Evolutionary conservation across 345 rosid species (phyloP).

Genomic region (Alliaria petiolata): DNA sequence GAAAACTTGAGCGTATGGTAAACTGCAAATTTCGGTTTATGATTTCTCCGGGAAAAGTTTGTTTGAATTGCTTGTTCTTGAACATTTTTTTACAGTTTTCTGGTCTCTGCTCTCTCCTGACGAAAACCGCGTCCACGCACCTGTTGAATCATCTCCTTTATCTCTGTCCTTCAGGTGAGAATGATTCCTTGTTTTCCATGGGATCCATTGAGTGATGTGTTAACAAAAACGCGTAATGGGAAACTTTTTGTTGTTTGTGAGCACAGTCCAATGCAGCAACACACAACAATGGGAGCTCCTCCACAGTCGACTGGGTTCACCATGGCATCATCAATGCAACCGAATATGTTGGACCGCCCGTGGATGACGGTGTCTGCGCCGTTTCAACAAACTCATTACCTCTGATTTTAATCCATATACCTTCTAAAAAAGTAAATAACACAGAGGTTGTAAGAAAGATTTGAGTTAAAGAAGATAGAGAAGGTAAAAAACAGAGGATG

Average conservation of each 20-base stretch:
- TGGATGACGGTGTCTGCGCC: slow-evolving; percentile 61
- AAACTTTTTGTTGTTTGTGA: background rate
- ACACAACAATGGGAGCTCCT: slow-evolving; percentile 49
- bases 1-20: background rate
- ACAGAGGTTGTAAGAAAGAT: slow-evolving; percentile 9
- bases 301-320: slow-evolving; percentile 61
- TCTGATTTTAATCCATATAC: slow-evolving; percentile 31
- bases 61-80: background rate
- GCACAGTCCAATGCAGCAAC: slow-evolving; percentile 68
- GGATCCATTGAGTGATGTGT: background rate
- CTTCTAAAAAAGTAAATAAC: slow-evolving; percentile 37
- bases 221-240: background rate
- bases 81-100: slow-evolving; percentile 52
- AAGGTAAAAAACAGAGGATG: background rate
- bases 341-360: slow-evolving; percentile 60
- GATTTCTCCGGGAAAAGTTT: background rate
- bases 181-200: background rate
- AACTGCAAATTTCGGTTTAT: background rate
- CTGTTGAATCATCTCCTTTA: slow-evolving; percentile 64
- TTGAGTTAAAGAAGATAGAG: background rate
- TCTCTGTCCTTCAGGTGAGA: slow-evolving; percentile 79
- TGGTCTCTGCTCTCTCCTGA: slow-evolving; percentile 80
- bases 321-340: slow-evolving; percentile 53
- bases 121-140: slow-evolving; percentile 44
- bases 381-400: slow-evolving; percentile 51